Evolutionary conservation across 345 rosid species (phyloP), one percentile per base, ranked within the genome.

Genomic region (Toxicodendron radicans): DNA sequence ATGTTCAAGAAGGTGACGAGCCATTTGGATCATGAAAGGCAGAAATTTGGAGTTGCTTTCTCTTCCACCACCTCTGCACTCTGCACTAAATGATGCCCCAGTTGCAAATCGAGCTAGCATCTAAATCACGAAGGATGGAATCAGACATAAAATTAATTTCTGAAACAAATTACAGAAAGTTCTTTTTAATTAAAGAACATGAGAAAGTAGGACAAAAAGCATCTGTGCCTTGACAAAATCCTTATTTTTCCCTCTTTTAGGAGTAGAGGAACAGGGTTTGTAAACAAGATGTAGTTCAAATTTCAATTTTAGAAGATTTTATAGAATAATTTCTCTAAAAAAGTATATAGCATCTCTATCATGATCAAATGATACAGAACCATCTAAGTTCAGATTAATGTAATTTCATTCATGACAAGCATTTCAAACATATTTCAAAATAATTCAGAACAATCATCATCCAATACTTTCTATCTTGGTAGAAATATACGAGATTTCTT

Each of bases 71-170:
- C 99, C 99, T 81, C 97, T 81, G 72, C 93, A 5, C 49, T 95
- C 99, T 21, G 83, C 87, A 64, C 91, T 88, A 75, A 95, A 95
- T 33, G 98, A 90, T 72, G 99, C 99, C 52, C 99, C 99, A 2
- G 98, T 95, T 18, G 99, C 99, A 80, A 93, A 95, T 70, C 99
- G 91, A 72, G 99, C 99, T 63, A 95, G 84, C 98, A 95, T 95
- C 99, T 93, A 70, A 17, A 79, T 46, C 59, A 71, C 54, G 73
- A 66, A 63, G 49, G 59, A 79, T 38, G 52, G 53, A 58, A 23
- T 64, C 58, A 70, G 54, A 51, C 35, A 71, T 54, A 6, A 10
- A 48, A 14, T 52, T 33, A 21, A 21, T 16, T 52, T 58, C 45
- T 48, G 12, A 32, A 32, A 75, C 10, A 6, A 52, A 71, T 21